Evolutionary conservation across 371 early-diverging fungal genomes (phyloP).

Genomic region (Catenaria anguillulae): DNA sequence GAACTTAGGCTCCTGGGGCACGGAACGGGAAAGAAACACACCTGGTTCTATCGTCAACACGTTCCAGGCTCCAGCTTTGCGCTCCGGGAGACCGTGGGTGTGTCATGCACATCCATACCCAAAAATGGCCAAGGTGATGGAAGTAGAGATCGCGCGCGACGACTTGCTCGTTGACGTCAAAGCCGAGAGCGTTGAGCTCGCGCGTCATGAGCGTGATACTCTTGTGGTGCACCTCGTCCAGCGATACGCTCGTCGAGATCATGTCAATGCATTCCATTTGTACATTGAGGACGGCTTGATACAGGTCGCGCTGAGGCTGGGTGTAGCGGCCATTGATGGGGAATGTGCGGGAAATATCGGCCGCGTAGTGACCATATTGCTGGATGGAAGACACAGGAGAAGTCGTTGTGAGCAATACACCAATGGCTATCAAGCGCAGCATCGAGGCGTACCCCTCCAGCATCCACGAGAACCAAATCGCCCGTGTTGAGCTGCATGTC

Average conservation of each 20-base stretch:
- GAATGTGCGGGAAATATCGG: conserved; percentile 89
- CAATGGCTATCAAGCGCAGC: background rate
- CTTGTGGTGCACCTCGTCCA: conserved; percentile 62
- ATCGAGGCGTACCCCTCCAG: conserved; percentile 55
- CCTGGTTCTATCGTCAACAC: conserved; percentile 88
- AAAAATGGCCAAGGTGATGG: conserved; percentile 88
- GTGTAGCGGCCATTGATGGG: conserved; percentile 81
- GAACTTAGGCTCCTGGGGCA: too few relatives aligned
- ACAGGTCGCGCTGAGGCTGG: conserved; percentile 61
- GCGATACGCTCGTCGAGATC: conserved; percentile 6
- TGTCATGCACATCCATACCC: conserved; percentile 90
- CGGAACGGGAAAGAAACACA: too few relatives aligned
- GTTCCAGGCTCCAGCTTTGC: conserved; percentile 60
- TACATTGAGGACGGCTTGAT: conserved; percentile 66
- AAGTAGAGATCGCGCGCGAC: conserved; percentile 50
- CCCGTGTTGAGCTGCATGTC: conserved; percentile 51
- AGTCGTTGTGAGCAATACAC: too few relatives aligned
- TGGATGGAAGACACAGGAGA: too few relatives aligned
- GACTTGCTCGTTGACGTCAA: background rate
- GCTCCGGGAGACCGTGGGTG: conserved; percentile 50
- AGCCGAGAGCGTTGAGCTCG: conserved; percentile 9
- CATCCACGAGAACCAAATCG: conserved; percentile 77
- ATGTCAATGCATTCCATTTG: conserved; percentile 63
- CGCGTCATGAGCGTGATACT: conserved; percentile 18
- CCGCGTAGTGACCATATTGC: conserved; percentile 74